Evolutionary conservation across 805 yeast species (phyloP), one percentile per base, ranked within the genome.

Genomic region (Pichia cephalocereana): DNA sequence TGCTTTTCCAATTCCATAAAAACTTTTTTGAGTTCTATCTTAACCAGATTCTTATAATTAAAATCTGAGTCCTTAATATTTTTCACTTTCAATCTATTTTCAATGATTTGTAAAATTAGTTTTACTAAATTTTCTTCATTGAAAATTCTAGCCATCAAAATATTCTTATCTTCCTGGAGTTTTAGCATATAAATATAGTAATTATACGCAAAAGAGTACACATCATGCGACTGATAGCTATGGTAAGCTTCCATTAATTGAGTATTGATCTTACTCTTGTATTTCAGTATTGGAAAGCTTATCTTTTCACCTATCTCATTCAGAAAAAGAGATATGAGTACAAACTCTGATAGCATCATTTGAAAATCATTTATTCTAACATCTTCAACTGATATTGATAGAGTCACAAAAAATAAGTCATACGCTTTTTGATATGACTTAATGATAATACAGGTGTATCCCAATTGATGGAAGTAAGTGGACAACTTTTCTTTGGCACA

Each of bases 361-460:
- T 44, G 47, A 37, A 48, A 41, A 14, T 43, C 45, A 3, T n/a
- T 8, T 10, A 32, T 30, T 2, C 38, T 36, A 12, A 38, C 31
- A 6, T 14, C 8, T 12, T 46, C 19, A 3, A 44, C 12, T 14
- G 26, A 30, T 10, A 44, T 17, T 4, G 27, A 18, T 28, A 48
- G 2, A n/a, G 47, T 17, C 17, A 44, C 26, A 8, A 27, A 58
- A 38, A 54, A 56, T 7, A 53, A 19, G 4, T 47, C 39, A 45
- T 57, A 52, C 2, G 65, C 57, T n/a, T 51, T 50, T 15, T n/a
- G 14, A 40, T 53, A 57, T 4, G 46, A n/a, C 8, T 46, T 41
- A 15, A 45, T 23, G 40, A 55, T 50, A 30, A 56, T 52, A n/a
- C 59, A 45, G 1, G 64, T 49, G 26, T 47, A 51, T 15, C 54